Conservation (phyloP, 345 rosid genomes). For the Salix brachista region DNA sequence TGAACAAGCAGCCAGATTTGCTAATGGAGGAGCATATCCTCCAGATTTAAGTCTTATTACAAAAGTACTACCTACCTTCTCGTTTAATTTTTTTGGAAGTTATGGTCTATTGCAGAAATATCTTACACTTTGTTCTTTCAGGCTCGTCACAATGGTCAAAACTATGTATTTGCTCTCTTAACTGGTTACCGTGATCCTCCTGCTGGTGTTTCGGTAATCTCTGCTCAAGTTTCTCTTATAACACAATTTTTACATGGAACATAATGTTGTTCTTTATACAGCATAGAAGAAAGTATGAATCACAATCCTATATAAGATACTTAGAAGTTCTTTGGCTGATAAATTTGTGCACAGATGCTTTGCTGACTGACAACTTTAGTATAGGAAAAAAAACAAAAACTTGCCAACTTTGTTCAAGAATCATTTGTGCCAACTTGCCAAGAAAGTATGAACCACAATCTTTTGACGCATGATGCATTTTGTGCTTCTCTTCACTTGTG, state of each 20-base stretch:
- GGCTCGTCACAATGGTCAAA: conserved; percentile 99
- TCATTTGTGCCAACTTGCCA: no score
- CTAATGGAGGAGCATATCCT: conserved; percentile 99
- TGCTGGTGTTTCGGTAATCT: conserved; percentile 79
- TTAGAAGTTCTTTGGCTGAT: background rate
- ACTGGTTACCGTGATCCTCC: conserved; percentile 99
- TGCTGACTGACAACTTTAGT: background rate
- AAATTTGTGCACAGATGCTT: background rate
- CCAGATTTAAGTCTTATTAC: conserved; percentile 99
- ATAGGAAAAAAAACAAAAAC: background rate
- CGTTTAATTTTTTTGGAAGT: background rate
- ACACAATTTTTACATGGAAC: background rate
- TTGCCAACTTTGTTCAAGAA: background rate
- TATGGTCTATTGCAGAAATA: background rate
- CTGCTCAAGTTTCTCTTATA: background rate
- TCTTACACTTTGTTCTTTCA: conserved; percentile 30
- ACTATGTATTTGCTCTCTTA: conserved; percentile 90
- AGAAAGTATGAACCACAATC: no score
- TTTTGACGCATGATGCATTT: background rate
- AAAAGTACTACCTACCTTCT: conserved; percentile 51
- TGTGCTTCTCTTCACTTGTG: background rate
- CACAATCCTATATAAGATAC: background rate
- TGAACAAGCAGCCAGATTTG: conserved; percentile 97
- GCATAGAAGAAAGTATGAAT: background rate
- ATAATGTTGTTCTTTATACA: background rate